These are phyloP conservation scores for Pseudogymnoascus sp. DNA, from an alignment of 2,329 filamentous ascomycete species.

Conservation along the genomic window DNA sequence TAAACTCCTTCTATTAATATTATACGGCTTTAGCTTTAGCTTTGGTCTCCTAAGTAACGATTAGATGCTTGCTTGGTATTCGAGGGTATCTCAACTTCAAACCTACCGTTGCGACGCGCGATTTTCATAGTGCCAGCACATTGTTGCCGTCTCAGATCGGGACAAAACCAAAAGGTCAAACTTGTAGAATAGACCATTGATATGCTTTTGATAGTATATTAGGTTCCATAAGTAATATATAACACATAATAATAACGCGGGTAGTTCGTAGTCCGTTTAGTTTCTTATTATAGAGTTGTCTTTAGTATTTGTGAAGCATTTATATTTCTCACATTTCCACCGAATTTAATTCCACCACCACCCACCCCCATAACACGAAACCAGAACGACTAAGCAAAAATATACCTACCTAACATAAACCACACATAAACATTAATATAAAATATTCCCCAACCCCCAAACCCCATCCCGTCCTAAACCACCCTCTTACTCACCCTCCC, in stretches of 20 bases:
- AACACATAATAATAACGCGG: neutral
- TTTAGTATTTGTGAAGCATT: neutral
- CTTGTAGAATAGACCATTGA: neutral
- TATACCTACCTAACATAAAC: neutral
- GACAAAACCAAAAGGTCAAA: neutral
- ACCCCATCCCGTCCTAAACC: neutral
- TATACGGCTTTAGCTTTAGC: too few relatives aligned
- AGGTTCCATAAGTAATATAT: neutral
- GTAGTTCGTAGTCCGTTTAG: neutral
- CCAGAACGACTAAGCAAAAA: neutral
- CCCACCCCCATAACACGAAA: neutral
- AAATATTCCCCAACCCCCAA: neutral
- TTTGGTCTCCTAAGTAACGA: neutral
- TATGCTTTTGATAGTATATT: neutral
- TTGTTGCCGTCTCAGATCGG: neutral
- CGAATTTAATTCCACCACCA: neutral
- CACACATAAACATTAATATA: neutral
- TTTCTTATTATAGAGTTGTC: neutral
- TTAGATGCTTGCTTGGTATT: neutral
- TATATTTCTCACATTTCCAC: conserved; percentile 8
- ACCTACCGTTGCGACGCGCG: neutral
- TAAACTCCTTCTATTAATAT: neutral
- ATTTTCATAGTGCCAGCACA: neutral
- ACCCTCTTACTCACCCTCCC: neutral
- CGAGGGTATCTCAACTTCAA: neutral